These are phyloP conservation scores for Teratosphaeriaceae sp. DNA, from an alignment of 2,329 filamentous ascomycete species.

Conservation along the genomic window DNA sequence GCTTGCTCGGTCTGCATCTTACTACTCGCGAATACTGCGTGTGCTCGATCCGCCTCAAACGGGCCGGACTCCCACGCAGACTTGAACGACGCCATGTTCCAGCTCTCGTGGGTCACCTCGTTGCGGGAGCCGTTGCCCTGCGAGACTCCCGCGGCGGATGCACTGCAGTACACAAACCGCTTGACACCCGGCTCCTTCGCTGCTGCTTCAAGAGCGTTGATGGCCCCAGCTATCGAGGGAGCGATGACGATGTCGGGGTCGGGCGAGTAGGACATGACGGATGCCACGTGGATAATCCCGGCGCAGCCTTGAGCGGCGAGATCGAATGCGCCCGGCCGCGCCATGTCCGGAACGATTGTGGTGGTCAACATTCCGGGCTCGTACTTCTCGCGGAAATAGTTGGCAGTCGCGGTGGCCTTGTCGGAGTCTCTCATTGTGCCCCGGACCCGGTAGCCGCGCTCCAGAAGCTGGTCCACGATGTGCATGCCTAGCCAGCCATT, in stretches of 20 bases:
- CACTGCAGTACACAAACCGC: conserved; percentile 39
- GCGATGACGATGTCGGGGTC: conserved; percentile 41
- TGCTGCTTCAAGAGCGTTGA: conserved; percentile 37
- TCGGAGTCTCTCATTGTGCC: conserved; percentile 20
- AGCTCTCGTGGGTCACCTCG: conserved; percentile 29
- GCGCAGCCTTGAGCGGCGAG: conserved; percentile 34
- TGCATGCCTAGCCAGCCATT: conserved; percentile 24
- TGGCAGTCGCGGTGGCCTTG: conserved; percentile 21
- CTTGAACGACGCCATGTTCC: conserved; percentile 31
- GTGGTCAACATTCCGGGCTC: conserved; percentile 32
- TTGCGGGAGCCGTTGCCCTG: conserved; percentile 26
- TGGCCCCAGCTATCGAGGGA: conserved; percentile 26
- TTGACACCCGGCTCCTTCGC: conserved; percentile 36
- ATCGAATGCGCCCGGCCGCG: conserved; percentile 32
- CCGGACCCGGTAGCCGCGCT: conserved; percentile 23
- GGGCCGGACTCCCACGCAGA: conserved; percentile 27
- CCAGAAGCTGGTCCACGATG: conserved; percentile 23
- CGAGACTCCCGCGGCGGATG: conserved; percentile 27
- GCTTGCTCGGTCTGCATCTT: conserved; percentile 41
- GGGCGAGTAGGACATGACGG: conserved; percentile 31
- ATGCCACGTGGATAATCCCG: conserved; percentile 43
- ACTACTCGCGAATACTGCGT: conserved; percentile 34
- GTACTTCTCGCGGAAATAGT: conserved; percentile 22
- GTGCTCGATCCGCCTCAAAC: conserved; percentile 19
- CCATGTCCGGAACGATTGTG: conserved; percentile 34